Conservation (phyloP, 768 basidiomycete genomes). For the Trametes cingulata region DNA sequence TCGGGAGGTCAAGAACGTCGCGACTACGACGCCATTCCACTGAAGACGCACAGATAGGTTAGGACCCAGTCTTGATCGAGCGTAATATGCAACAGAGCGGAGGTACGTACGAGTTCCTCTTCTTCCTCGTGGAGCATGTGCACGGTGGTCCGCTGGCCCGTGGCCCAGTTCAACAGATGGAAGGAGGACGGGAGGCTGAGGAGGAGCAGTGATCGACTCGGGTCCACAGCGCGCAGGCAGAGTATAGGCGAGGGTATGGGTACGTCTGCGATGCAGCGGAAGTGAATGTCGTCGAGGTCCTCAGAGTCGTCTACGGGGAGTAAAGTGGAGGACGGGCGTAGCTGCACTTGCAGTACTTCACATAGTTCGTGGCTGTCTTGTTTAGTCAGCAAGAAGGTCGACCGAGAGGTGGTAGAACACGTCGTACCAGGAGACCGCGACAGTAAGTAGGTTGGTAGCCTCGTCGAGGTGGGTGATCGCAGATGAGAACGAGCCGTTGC, state of each 20-base stretch:
- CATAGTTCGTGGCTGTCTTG: conserved; percentile 17
- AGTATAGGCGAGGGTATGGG: conserved; percentile 17
- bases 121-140: conserved; percentile 27
- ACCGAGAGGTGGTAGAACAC: conserved; percentile 14
- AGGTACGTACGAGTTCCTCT: conserved; percentile 36
- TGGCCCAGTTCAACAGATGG: conserved; percentile 42
- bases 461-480: conserved; percentile 22
- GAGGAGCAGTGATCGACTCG: conserved; percentile 34
- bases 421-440: conserved; percentile 30
- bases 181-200: conserved; percentile 31
- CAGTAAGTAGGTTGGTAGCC: conserved; percentile 11
- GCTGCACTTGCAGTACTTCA: conserved; percentile 16
- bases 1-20: conserved; percentile 49
- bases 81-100: neutral
- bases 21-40: conserved; percentile 45
- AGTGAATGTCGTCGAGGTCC: neutral
- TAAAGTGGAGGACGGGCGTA: conserved; percentile 5
- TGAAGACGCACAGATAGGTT: conserved; percentile 8
- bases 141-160: conserved; percentile 27
- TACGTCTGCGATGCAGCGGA: conserved; percentile 4
- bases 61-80: neutral
- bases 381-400: conserved; percentile 1
- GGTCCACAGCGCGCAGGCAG: conserved; percentile 19
- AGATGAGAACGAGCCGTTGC: conserved; percentile 18
- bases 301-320: neutral